Base-by-base conservation (phyloP, 2,329 filamentous ascomycete genomes). In the Zymoseptoria tritici region DNA sequence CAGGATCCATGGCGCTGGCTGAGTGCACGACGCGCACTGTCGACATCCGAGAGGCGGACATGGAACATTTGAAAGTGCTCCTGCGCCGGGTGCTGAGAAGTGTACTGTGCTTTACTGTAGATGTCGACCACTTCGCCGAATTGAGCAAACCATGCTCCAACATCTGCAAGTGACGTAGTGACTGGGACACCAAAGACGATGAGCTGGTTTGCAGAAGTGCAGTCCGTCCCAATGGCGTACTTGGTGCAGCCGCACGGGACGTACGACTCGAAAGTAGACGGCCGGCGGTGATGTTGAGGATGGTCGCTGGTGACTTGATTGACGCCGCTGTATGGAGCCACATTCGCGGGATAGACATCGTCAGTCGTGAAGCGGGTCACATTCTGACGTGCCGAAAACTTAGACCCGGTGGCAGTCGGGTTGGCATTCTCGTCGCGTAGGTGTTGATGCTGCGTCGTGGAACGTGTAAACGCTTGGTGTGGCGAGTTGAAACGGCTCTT, bases 181-280 rank as follows among this genome's bases (percentile, higher is more conserved):
- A 8, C n/a, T 11, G 58, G 58, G 21, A 61, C 57, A 6, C 59
- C 24, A 46, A 67, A 66, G 9, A 62, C 55, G 20, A 64, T 55
- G 21, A 67, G 49, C 60, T 62, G 66, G 20, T 59, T 58, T 11
- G 61, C 65, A 36, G 59, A 62, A 7, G 46, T 52, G 42, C 65
- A 67, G 20, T 61, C 57, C 5, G 57, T 51, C 9, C 62, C 63
- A 49, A 67, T 63, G n/a, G 4, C 20, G 16, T 56, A 42, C 42
- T 52, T 63, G 16, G 36, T 54, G 53, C 63, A 66, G 20, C 58
- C 56, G 42, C 51, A 54, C 6, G 20, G 50, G 21, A 29, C 11
- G 52, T 49, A 49, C 16, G 49, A n/a, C 13, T 54, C 13, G 20
- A 19, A 16, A 24, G 16, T 24, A 6, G 24, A 49, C 7, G 16